These are phyloP conservation scores for Zea luxurians DNA, from an alignment of 176 grass and related monocot genomes.

Conservation along the genomic window DNA sequence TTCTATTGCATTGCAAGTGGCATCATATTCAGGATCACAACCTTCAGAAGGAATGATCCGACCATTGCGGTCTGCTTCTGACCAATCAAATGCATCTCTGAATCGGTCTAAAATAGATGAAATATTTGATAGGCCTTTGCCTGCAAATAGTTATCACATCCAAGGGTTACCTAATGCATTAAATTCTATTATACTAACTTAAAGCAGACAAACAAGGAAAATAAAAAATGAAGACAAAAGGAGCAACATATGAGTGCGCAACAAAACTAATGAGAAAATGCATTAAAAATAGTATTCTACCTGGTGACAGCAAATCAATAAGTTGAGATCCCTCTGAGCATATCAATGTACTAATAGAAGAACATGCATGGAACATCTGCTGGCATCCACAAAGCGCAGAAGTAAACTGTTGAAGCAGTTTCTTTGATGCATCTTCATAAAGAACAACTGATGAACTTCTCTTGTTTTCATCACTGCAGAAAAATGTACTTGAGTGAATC, in stretches of 20 bases:
- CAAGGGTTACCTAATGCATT: slow-evolving; percentile 34
- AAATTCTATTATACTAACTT: slow-evolving; percentile 16
- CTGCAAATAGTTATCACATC: slow-evolving; percentile 53
- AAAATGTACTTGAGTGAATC: slow-evolving; percentile 28
- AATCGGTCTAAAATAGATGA: slow-evolving; percentile 72
- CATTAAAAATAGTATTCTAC: slow-evolving; percentile 37
- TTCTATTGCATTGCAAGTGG: slow-evolving; percentile 55
- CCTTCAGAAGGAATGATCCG: slow-evolving; percentile 85
- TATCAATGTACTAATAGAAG: slow-evolving; percentile 51
- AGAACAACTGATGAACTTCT: slow-evolving; percentile 74
- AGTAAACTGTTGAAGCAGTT: slow-evolving; percentile 79
- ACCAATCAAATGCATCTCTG: slow-evolving; percentile 96
- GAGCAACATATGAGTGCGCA: slow-evolving; percentile 3
- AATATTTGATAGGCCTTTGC: slow-evolving; percentile 68
- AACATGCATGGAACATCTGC: slow-evolving; percentile 75
- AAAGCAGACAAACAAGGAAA: slow-evolving; percentile 25
- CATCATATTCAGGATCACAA: slow-evolving; percentile 79
- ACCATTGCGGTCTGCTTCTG: slow-evolving; percentile 78
- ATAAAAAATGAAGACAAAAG: slow-evolving; percentile 28
- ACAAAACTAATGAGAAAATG: slow-evolving; percentile 3
- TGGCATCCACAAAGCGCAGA: slow-evolving; percentile 76
- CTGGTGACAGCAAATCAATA: slow-evolving; percentile 80
- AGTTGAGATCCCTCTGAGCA: slow-evolving; percentile 58
- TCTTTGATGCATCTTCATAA: slow-evolving; percentile 96
- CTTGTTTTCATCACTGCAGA: slow-evolving; percentile 56